phyloP scores from a whole-genome alignment of 2,329 filamentous ascomycete species.

The Cladosporium sp. region DNA sequence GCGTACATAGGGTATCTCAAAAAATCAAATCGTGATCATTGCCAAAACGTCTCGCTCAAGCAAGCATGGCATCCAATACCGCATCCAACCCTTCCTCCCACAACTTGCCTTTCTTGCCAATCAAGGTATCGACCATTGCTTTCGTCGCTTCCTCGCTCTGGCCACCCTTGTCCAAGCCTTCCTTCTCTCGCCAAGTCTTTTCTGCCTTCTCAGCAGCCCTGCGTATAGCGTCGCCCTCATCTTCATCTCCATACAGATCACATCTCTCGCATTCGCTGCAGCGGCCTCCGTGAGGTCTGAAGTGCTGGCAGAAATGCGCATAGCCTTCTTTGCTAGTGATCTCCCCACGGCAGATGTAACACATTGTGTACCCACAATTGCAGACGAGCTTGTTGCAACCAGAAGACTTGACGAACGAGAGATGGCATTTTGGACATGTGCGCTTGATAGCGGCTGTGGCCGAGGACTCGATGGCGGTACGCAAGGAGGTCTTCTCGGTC shows the following conservation, averaged over 20 bases:
- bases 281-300: slow-evolving; percentile 70
- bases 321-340: slow-evolving; percentile 66
- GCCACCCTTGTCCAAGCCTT: slow-evolving; percentile 21
- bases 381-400: slow-evolving; percentile 98
- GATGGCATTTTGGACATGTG: slow-evolving; percentile 86
- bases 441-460: slow-evolving; percentile 93
- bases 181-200: slow-evolving; percentile 41
- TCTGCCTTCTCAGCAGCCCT: slow-evolving; percentile 42
- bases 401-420: slow-evolving; percentile 85
- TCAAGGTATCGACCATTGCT: slow-evolving; percentile 23
- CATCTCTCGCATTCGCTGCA: slow-evolving; percentile 71
- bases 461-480: slow-evolving; percentile 85
- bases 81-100: slow-evolving; percentile 22
- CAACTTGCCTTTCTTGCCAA: slow-evolving; percentile 16
- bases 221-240: slow-evolving; percentile 41
- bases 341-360: slow-evolving; percentile 79
- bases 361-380: slow-evolving; percentile 96
- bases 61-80: slow-evolving; percentile 19
- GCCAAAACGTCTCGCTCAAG: background rate
- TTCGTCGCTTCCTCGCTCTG: slow-evolving; percentile 14
- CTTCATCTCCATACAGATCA: slow-evolving; percentile 47
- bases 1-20: slow-evolving; percentile 9
- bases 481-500: slow-evolving; percentile 72
- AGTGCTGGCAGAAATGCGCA: slow-evolving; percentile 93
- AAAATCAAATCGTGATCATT: background rate